A percentile compares a stretch with the other conserved stretches of the same genome.
phyloP scores from a whole-genome alignment of 1,139 yeast genomes.

The Yamadazyma taylorii region DNA sequence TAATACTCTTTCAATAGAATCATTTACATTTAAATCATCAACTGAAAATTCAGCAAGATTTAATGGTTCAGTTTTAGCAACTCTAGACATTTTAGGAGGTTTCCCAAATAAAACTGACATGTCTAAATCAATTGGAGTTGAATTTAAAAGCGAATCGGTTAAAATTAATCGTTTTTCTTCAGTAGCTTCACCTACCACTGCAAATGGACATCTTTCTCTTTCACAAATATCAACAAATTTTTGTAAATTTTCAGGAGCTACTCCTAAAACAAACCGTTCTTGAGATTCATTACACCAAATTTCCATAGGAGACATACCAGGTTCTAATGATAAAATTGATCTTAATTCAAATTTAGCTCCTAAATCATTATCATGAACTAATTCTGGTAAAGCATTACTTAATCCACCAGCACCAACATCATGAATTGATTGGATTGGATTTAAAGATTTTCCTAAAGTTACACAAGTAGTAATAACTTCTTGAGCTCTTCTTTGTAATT shows the following conservation, averaged over 20 bases:
- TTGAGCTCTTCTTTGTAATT: conserved; percentile 98
- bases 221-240: conserved; percentile 77
- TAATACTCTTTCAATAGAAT: conserved; percentile 79
- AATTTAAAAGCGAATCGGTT: conserved; percentile 70
- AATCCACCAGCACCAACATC: conserved; percentile 99
- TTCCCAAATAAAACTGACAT: conserved; percentile 97
- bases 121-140: conserved; percentile 92
- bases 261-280: conserved; percentile 95
- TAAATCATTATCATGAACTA: conserved; percentile 93
- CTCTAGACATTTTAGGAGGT: conserved; percentile 91
- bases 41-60: conserved; percentile 49
- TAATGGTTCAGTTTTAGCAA: conserved; percentile 65
- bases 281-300: conserved; percentile 99
- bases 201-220: conserved; percentile 95
- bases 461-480: conserved; percentile 95
- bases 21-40: conserved; percentile 39
- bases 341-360: conserved; percentile 95
- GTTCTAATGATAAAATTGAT: conserved; percentile 86
- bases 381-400: conserved; percentile 95
- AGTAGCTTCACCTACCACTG: conserved; percentile 95
- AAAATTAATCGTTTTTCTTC: conserved; percentile 79
- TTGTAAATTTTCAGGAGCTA: conserved; percentile 74
- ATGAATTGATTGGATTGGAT: conserved; percentile 94
- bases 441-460: conserved; percentile 66
- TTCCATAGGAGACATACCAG: conserved; percentile 99